Evolutionary conservation across 768 basidiomycete genomes (phyloP).

Genomic region (Podaxis sp.): DNA sequence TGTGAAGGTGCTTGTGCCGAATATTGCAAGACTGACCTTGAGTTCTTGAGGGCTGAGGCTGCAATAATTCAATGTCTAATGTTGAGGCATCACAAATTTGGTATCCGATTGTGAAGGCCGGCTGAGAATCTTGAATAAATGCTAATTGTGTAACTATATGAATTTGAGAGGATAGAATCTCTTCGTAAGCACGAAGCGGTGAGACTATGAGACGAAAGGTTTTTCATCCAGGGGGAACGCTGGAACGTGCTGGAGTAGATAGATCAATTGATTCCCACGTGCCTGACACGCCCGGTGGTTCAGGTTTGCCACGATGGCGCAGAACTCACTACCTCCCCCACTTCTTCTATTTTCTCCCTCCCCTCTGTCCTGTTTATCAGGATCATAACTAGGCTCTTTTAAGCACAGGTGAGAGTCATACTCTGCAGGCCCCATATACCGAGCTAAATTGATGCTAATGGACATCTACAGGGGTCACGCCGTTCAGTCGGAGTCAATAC

Average conservation of each 20-base stretch:
- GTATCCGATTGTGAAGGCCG: no score
- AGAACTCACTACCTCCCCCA: background rate
- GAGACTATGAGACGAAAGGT: no score
- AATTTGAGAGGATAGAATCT: no score
- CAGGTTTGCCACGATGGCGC: slow-evolving; percentile 8
- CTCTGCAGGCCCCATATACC: background rate
- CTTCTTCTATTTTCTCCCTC: background rate
- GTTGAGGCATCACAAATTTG: no score
- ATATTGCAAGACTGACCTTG: no score
- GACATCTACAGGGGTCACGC: background rate
- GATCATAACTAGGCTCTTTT: background rate
- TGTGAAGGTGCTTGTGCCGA: no score
- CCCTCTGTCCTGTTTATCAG: background rate
- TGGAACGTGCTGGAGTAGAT: background rate
- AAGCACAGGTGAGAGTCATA: background rate
- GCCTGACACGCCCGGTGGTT: background rate
- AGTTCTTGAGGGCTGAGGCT: no score
- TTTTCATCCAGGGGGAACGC: background rate
- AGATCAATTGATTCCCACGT: slow-evolving; percentile 3
- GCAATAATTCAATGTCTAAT: no score
- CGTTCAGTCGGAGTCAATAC: background rate
- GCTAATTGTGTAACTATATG: no score
- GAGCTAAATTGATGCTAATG: background rate
- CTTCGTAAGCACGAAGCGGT: no score
- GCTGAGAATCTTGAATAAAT: no score